phyloP scores from a whole-genome alignment of 208 protist species.

The Trichomonas gallinae region DNA sequence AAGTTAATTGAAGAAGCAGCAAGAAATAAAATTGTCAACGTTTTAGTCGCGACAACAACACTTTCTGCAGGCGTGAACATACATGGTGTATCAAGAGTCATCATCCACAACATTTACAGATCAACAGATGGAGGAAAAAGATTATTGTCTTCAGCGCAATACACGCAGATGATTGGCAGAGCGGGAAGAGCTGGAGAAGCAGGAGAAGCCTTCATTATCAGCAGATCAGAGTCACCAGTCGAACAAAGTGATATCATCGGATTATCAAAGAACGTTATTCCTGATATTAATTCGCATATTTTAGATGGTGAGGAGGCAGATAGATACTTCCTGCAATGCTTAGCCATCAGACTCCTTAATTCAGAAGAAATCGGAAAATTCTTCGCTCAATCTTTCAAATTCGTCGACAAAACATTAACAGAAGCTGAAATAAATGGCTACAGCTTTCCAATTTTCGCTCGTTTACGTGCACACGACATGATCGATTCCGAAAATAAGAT shows the following conservation, averaged over 20 bases:
- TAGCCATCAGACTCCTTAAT: neutral
- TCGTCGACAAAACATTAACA: neutral
- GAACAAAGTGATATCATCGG: neutral
- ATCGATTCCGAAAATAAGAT: neutral
- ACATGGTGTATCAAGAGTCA: neutral
- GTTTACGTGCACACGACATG: neutral
- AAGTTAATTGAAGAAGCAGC: neutral
- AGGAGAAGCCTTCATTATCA: neutral
- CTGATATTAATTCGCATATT: neutral
- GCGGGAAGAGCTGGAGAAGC: neutral
- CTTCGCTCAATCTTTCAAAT: neutral
- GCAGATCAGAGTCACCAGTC: neutral
- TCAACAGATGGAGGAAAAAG: neutral
- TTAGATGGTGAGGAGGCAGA: neutral
- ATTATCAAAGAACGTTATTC: neutral
- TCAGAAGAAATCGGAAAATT: neutral
- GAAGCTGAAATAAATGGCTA: neutral
- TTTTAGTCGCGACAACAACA: slow-evolving; percentile 6
- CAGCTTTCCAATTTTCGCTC: neutral
- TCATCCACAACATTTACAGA: neutral
- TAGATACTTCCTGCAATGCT: neutral
- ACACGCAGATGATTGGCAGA: neutral
- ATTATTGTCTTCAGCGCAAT: neutral
- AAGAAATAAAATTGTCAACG: neutral
- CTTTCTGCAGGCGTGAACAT: neutral